phyloP scores from a whole-genome alignment of 2,329 filamentous ascomycete species.

The Fusarium tuaranense region DNA sequence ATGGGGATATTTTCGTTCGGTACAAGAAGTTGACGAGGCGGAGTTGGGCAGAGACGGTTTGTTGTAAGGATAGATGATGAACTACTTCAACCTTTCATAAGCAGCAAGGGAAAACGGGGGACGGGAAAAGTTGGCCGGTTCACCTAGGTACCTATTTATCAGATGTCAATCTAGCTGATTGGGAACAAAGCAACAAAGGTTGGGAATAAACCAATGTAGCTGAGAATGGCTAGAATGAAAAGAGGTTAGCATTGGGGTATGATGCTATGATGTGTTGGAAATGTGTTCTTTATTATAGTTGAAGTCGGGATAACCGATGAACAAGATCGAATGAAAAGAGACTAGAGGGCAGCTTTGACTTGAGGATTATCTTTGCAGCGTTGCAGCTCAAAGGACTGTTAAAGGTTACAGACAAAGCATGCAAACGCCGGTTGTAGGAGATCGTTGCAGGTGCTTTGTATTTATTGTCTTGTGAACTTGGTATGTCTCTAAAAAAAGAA shows the following conservation, averaged over 20 bases:
- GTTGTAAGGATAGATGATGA: background rate
- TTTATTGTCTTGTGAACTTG: background rate
- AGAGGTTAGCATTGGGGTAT: too few species aligned
- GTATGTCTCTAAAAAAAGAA: background rate
- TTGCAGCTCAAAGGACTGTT: background rate
- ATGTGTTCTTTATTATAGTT: too few species aligned
- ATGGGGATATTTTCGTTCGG: background rate
- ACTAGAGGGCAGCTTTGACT: background rate
- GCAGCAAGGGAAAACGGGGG: background rate
- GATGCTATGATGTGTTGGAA: too few species aligned
- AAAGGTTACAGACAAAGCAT: background rate
- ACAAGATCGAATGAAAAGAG: too few species aligned
- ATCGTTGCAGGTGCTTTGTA: background rate
- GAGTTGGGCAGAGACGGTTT: background rate
- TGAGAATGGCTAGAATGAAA: background rate
- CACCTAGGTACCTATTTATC: background rate
- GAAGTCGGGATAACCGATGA: too few species aligned
- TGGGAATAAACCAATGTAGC: background rate
- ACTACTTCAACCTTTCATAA: background rate
- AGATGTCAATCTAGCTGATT: too few species aligned
- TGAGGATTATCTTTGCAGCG: background rate
- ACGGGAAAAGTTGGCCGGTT: background rate
- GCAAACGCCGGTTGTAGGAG: background rate
- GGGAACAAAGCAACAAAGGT: background rate
- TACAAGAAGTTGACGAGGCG: background rate